Percentiles rank a stretch among this genome's conserved stretches.
phyloP scores from a whole-genome alignment of 2,329 filamentous ascomycete species.

The Epichloe amarillans region DNA sequence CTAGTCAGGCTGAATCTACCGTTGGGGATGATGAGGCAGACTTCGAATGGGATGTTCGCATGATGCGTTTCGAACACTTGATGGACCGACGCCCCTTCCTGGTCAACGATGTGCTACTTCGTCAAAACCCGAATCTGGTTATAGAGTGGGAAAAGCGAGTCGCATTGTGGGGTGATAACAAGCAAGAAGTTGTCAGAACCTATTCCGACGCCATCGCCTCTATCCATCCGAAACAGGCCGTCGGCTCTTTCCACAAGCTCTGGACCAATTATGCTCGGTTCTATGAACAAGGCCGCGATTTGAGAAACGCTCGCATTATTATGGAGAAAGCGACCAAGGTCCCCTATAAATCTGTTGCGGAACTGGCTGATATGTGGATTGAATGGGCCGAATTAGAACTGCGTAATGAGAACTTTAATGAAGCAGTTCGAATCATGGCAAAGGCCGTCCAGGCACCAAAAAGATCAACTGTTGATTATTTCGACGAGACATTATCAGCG shows the following conservation, averaged over 20 bases:
- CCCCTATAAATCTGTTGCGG: slow-evolving; percentile 92
- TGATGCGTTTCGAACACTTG: slow-evolving; percentile 95
- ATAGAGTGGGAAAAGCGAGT: slow-evolving; percentile 95
- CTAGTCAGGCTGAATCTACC: slow-evolving; percentile 65
- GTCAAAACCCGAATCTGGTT: slow-evolving; percentile 94
- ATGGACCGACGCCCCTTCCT: slow-evolving; percentile 96
- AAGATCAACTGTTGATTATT: slow-evolving; percentile 96
- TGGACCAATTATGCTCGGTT: slow-evolving; percentile 97
- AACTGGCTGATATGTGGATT: slow-evolving; percentile 96
- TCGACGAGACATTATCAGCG: slow-evolving; percentile 84
- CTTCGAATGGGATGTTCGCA: slow-evolving; percentile 86
- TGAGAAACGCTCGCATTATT: slow-evolving; percentile 77
- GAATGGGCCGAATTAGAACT: slow-evolving; percentile 99
- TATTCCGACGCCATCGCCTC: slow-evolving; percentile 90
- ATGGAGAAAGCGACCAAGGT: slow-evolving; percentile 98
- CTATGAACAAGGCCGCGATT: slow-evolving; percentile 77
- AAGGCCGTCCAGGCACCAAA: slow-evolving; percentile 97
- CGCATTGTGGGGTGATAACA: slow-evolving; percentile 90
- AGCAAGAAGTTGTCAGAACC: slow-evolving; percentile 78
- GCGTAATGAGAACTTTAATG: slow-evolving; percentile 89
- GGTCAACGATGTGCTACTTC: slow-evolving; percentile 85
- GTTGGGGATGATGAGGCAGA: slow-evolving; percentile 71
- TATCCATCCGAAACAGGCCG: slow-evolving; percentile 85
- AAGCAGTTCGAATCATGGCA: slow-evolving; percentile 88
- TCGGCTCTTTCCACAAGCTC: slow-evolving; percentile 84